Evolutionary conservation across 1,139 yeast genomes (phyloP).

Genomic region (Kodamaea plutei): DNA sequence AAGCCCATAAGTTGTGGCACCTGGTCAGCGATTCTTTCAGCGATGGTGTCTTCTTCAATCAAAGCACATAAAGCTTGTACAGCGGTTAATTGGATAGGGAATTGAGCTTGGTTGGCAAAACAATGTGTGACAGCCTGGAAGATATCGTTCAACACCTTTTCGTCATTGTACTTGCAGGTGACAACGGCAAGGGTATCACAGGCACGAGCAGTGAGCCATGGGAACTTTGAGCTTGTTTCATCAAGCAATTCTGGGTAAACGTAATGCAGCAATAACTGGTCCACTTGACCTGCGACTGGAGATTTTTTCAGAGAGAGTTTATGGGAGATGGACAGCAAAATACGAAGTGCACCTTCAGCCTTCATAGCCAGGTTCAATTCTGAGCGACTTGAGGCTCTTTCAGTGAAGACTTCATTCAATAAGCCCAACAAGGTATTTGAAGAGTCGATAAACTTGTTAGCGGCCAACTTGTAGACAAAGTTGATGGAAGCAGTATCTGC

Average conservation of each 20-base stretch:
- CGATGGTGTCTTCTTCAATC: conserved; percentile 45
- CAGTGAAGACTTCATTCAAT: conserved; percentile 48
- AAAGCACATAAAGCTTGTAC: conserved; percentile 52
- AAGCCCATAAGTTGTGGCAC: conserved; percentile 53
- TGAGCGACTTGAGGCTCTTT: conserved; percentile 31
- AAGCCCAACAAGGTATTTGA: conserved; percentile 39
- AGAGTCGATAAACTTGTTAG: conserved; percentile 46
- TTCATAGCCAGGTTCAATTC: conserved; percentile 34
- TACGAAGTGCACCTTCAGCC: conserved; percentile 50
- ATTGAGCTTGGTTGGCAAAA: conserved; percentile 39
- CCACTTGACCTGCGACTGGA: conserved; percentile 46
- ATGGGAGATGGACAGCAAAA: conserved; percentile 44
- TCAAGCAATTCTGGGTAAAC: conserved; percentile 45
- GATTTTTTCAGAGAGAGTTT: conserved; percentile 36
- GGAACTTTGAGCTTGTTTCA: conserved; percentile 27
- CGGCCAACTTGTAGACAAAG: conserved; percentile 53
- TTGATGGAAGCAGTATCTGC: conserved; percentile 82
- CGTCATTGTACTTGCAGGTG: conserved; percentile 35
- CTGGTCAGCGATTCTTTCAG: conserved; percentile 43
- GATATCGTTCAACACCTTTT: conserved; percentile 38
- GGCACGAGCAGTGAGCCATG: conserved; percentile 54
- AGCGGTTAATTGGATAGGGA: conserved; percentile 50
- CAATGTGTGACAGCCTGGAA: conserved; percentile 44
- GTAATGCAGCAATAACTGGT: conserved; percentile 39
- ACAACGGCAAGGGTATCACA: conserved; percentile 53